Conservation (phyloP, 345 rosid species). For the Litchi chinensis region DNA sequence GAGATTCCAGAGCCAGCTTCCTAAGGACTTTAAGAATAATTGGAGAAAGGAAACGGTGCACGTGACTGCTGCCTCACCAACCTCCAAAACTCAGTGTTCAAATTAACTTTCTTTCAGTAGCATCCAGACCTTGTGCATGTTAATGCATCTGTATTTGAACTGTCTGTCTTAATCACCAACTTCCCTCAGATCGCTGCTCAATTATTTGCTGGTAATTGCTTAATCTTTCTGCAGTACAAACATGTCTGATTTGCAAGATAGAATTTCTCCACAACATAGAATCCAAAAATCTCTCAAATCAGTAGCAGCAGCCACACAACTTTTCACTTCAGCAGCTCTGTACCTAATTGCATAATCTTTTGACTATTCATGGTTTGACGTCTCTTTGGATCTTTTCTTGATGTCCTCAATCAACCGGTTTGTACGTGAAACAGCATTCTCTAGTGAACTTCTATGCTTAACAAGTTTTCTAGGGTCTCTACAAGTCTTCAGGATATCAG, state of each 20-base stretch:
- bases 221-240: neutral
- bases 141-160: neutral
- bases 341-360: neutral
- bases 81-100: neutral
- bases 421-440: conserved; percentile 27
- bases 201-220: neutral
- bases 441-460: conserved; percentile 46
- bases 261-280: neutral
- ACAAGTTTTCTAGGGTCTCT: conserved; percentile 63
- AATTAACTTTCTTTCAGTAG: too few relatives aligned
- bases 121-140: neutral
- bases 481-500: conserved; percentile 62
- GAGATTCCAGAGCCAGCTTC: neutral
- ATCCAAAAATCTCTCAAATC: neutral
- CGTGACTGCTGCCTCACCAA: neutral
- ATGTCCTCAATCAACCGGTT: conserved; percentile 32
- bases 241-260: neutral
- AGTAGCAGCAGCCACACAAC: neutral
- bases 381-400: conserved; percentile 19
- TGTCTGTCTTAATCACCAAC: neutral
- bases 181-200: conserved; percentile 3
- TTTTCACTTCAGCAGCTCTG: too few relatives aligned
- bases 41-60: neutral
- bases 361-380: conserved; percentile 4
- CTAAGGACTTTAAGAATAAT: neutral